Evolutionary conservation across 306 rosid species (phyloP), one percentile per base, ranked within the genome.

Genomic region (Casuarina equisetifolia): DNA sequence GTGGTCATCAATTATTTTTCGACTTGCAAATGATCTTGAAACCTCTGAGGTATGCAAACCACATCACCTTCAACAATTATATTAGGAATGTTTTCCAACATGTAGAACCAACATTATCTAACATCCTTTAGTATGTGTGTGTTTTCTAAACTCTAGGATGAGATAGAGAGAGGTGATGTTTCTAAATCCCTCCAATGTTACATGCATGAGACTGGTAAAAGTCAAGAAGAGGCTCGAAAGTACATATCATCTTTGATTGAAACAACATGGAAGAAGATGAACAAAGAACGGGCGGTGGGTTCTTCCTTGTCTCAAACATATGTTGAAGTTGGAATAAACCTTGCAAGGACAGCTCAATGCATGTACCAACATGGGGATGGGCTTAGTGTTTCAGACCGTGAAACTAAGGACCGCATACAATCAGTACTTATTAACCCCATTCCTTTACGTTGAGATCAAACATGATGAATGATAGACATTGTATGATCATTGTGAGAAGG

Each of bases 21-120:
- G 80, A 20, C 84, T 81, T 49, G 67, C 76, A n/a, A 62, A 81
- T 70, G 84, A 81, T 58, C 71, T 81, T 4, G 58, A 62, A 35
- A 75, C 84, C 5, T 72, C 80, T 1, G 0, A 19, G 51, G 76
- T 81, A 75, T 42, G 43, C 16, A 53, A 59, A 44, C 17, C 13
- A 13, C 10, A 13, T 13, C 0, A 35, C n/a, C 45, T 11, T 19
- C 5, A 17, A 59, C 40, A 61, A 16, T 32, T 61, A 10, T 16
- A 61, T 32, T 0, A 3, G 3, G 42, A 59, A 59, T 59, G 5
- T 13, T 40, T 64, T 64, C 1, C 3, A 64, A 3, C 4, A 64
- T 12, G 39, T 64, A 4, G 17, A 25, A 40, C 13, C 2, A 64
- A 3, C 20, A 16, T 17, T 15, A 10, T 3, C 17, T 61, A 61